phyloP scores from a whole-genome alignment of 2,329 filamentous ascomycete genomes.

The Fusarium sp. region DNA sequence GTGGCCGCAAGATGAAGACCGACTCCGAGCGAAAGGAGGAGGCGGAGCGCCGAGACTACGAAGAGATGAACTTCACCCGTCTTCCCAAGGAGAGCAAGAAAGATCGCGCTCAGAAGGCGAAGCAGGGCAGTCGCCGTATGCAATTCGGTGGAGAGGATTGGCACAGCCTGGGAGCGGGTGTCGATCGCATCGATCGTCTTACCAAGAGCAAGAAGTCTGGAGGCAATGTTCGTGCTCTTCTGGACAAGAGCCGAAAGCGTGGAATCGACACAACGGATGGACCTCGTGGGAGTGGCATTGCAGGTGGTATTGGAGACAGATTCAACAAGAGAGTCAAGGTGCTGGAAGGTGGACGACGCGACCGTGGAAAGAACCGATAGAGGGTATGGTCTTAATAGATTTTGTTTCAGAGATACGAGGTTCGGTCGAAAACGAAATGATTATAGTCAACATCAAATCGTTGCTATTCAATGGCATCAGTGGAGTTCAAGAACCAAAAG shows the following conservation, averaged over 20 bases:
- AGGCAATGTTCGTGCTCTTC: conserved; percentile 69
- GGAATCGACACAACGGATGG: conserved; percentile 76
- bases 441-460: neutral
- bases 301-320: conserved; percentile 76
- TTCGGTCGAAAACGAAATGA: neutral
- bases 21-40: conserved; percentile 81
- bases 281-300: conserved; percentile 71
- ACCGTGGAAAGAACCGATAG: conserved; percentile 59
- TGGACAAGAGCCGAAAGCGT: conserved; percentile 91
- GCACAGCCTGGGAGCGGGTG: conserved; percentile 84
- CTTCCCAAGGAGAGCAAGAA: conserved; percentile 91
- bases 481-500: conserved; percentile 8
- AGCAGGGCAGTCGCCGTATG: conserved; percentile 71
- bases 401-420: conserved; percentile 4
- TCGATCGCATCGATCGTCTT: conserved; percentile 86
- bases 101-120: conserved; percentile 75
- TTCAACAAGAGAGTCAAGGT: conserved; percentile 78
- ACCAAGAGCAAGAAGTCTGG: conserved; percentile 77
- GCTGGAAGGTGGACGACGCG: conserved; percentile 61
- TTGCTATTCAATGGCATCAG: neutral
- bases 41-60: conserved; percentile 84
- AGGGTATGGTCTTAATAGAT: conserved; percentile 25
- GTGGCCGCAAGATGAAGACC: conserved; percentile 84
- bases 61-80: conserved; percentile 92
- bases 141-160: conserved; percentile 91